A percentile compares a stretch with the other conserved stretches of the same genome.
Evolutionary conservation across 768 basidiomycete genomes (phyloP).

Genomic region (Tylopilus sp.): DNA sequence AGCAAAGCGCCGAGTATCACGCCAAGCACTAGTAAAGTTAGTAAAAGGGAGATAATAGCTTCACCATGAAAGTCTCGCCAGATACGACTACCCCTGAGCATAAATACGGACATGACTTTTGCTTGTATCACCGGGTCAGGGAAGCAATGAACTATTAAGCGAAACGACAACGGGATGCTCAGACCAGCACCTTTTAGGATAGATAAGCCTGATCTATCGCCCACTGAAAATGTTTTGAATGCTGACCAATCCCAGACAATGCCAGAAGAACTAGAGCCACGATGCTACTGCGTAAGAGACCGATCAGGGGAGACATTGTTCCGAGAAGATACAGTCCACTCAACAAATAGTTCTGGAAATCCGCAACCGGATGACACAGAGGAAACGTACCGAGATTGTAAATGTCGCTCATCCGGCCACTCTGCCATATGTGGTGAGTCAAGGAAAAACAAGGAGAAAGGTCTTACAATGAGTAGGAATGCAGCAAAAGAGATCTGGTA

Average conservation of each 20-base stretch:
- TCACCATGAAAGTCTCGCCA: background rate
- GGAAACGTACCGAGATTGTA: background rate
- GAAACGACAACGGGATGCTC: background rate
- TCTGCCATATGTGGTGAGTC: background rate
- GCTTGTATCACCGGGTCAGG: background rate
- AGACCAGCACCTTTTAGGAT: background rate
- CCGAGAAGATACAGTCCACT: background rate
- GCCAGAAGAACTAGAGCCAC: background rate
- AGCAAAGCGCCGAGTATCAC: background rate
- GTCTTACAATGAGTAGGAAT: background rate
- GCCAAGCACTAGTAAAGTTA: background rate
- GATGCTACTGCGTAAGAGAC: background rate
- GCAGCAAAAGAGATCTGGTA: slow-evolving; percentile 2
- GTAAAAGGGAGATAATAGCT: background rate
- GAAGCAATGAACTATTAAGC: background rate
- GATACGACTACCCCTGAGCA: background rate
- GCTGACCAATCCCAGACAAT: background rate
- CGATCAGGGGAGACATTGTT: background rate
- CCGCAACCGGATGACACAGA: background rate
- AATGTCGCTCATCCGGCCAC: slow-evolving; percentile 1
- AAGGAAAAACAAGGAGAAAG: background rate
- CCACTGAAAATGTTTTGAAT: no score
- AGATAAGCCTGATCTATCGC: no score
- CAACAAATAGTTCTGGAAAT: background rate
- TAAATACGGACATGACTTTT: background rate